Conservation (phyloP, 106 monocot genomes). For the Platanthera zijinensis region DNA sequence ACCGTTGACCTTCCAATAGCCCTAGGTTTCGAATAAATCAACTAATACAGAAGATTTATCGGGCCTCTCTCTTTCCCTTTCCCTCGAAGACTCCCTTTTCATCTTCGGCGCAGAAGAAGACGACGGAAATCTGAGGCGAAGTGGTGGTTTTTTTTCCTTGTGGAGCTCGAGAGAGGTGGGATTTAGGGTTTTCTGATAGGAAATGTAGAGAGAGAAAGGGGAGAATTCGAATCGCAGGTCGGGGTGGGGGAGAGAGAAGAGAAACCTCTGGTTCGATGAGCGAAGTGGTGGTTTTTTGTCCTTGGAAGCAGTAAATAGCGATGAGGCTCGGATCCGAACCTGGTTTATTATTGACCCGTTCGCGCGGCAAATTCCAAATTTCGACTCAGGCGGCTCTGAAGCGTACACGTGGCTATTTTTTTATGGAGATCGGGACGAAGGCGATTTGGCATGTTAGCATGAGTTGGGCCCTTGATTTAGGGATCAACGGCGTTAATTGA, state of each 20-base stretch:
- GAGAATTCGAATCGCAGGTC: not conserved
- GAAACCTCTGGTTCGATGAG: not conserved
- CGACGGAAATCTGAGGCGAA: too few species aligned
- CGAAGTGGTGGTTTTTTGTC: not conserved
- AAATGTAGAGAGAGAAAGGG: not conserved
- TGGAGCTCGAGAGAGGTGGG: not conserved
- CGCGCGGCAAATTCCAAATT: slow-evolving; percentile 14
- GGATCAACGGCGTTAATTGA: too few species aligned
- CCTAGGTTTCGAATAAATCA: not conserved
- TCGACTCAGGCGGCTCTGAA: not conserved
- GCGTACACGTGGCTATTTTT: not conserved
- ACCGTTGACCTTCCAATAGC: not conserved
- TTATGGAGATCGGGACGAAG: not conserved
- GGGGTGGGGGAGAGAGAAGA: not conserved
- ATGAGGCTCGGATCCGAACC: slow-evolving; percentile 5
- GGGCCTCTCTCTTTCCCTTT: not conserved
- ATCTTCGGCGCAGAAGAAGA: not conserved
- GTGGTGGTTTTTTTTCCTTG: too few species aligned
- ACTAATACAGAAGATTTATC: not conserved
- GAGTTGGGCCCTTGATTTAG: too few species aligned
- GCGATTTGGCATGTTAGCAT: not conserved
- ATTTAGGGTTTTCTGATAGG: not conserved
- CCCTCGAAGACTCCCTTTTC: not conserved
- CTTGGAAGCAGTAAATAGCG: not conserved
- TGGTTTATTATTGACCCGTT: not conserved